Percentiles rank a stretch among this genome's conserved stretches.
phyloP scores from a whole-genome alignment of 305 asterid species.

The Nicotiana rustica region DNA sequence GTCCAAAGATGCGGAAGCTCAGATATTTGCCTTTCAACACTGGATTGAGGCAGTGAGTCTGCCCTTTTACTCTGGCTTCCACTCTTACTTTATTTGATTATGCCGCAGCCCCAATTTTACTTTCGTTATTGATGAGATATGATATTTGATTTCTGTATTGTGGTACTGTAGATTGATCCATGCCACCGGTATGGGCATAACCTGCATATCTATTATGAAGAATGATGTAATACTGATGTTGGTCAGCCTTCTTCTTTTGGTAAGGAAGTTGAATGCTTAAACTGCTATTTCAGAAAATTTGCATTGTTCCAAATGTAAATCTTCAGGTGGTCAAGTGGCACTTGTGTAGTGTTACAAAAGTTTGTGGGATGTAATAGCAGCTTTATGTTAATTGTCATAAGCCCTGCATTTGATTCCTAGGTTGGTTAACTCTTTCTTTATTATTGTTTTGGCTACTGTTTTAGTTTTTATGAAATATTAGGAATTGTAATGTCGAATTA shows the following conservation, averaged over 20 bases:
- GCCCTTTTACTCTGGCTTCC: no score
- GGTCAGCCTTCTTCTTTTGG: conserved; percentile 98
- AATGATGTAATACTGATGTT: conserved; percentile 80
- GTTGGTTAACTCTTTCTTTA: neutral
- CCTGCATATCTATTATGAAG: conserved; percentile 77
- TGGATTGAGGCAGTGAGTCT: no score
- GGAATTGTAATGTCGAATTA: no score
- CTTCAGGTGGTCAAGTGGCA: neutral
- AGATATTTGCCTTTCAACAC: no score
- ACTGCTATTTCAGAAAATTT: neutral
- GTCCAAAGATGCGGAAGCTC: no score
- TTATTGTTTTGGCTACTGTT: no score
- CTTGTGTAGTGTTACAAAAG: neutral
- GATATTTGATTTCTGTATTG: neutral
- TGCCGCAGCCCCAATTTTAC: no score
- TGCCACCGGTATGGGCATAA: conserved; percentile 59
- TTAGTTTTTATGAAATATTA: no score
- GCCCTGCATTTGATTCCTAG: neutral
- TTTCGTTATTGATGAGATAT: no score
- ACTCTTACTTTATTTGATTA: no score
- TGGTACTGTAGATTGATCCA: conserved; percentile 55
- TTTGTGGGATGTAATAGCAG: neutral
- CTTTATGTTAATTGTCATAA: neutral
- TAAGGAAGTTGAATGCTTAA: conserved; percentile 43
- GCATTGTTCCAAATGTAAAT: conserved; percentile 3